These are phyloP conservation scores for Pueraria montana DNA, from an alignment of 306 rosid species.

Conservation along the genomic window DNA sequence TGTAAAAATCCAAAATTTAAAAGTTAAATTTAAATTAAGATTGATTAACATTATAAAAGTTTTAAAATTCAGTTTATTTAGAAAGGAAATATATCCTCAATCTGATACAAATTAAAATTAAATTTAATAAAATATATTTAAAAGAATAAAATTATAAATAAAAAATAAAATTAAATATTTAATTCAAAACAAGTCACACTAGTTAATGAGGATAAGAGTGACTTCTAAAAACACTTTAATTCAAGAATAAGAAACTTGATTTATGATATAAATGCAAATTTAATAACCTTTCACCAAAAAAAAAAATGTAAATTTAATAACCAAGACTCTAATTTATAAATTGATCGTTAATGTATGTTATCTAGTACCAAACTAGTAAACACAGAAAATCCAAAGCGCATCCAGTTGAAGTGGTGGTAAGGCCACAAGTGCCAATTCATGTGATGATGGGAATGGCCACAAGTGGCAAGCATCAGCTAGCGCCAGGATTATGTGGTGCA, in stretches of 20 bases:
- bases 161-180: not conserved
- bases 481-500: slow-evolving; percentile 6
- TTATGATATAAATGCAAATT: not conserved
- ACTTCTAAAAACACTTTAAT: not conserved
- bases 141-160: too few relatives aligned
- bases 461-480: too few relatives aligned
- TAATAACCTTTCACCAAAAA: too few relatives aligned
- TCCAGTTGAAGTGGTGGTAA: slow-evolving; percentile 8
- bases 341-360: not conserved
- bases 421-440: not conserved
- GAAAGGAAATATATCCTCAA: not conserved
- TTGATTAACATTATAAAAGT: not conserved
- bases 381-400: not conserved
- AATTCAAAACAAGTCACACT: not conserved
- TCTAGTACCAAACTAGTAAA: not conserved
- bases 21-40: not conserved
- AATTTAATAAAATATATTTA: not conserved
- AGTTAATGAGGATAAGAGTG: not conserved
- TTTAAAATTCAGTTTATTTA: too few relatives aligned
- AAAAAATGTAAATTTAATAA: not conserved
- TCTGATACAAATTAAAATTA: not conserved
- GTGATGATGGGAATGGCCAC: not conserved
- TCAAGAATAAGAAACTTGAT: not conserved
- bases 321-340: not conserved
- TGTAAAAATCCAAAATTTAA: not conserved